A percentile compares a stretch with the other conserved stretches of the same genome.
Conservation (phyloP, 2,329 filamentous ascomycete genomes). For the Fusarium oxysporum region DNA sequence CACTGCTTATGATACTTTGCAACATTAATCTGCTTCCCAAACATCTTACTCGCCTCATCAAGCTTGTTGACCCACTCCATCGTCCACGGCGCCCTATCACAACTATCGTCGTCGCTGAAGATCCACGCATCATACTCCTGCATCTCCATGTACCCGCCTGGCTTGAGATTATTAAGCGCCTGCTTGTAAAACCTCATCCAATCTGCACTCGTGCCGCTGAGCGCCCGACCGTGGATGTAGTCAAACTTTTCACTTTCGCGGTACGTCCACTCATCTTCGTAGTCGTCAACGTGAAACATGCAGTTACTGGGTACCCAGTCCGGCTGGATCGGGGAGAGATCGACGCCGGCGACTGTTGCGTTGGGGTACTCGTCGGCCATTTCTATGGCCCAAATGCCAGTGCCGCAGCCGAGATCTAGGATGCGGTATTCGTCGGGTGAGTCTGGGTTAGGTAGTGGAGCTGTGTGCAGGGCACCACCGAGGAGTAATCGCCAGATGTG, state of each 20-base stretch:
- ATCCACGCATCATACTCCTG: slow-evolving; percentile 55
- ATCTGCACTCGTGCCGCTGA: slow-evolving; percentile 50
- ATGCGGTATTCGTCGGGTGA: slow-evolving; percentile 51
- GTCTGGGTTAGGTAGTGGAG: slow-evolving; percentile 44
- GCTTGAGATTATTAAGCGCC: slow-evolving; percentile 47
- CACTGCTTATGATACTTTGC: slow-evolving; percentile 52
- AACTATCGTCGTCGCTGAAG: slow-evolving; percentile 54
- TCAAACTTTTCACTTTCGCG: slow-evolving; percentile 49
- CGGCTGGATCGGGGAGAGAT: slow-evolving; percentile 70
- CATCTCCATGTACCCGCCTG: slow-evolving; percentile 54
- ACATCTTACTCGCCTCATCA: slow-evolving; percentile 50
- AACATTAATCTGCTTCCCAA: slow-evolving; percentile 55
- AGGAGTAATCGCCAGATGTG: slow-evolving; percentile 48
- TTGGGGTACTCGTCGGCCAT: slow-evolving; percentile 61
- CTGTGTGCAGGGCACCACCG: slow-evolving; percentile 37
- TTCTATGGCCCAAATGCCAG: slow-evolving; percentile 71
- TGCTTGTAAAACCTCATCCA: slow-evolving; percentile 50
- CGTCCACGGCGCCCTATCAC: slow-evolving; percentile 52
- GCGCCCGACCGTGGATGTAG: slow-evolving; percentile 53
- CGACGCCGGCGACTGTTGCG: slow-evolving; percentile 59
- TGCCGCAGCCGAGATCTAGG: slow-evolving; percentile 70
- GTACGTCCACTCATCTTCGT: slow-evolving; percentile 60
- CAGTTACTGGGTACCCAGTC: slow-evolving; percentile 68
- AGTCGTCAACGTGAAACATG: slow-evolving; percentile 74
- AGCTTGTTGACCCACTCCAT: slow-evolving; percentile 55